Percentiles rank a stretch among this genome's conserved stretches.
Conservation (phyloP, 257 asterid genomes). For the Mentha longifolia region DNA sequence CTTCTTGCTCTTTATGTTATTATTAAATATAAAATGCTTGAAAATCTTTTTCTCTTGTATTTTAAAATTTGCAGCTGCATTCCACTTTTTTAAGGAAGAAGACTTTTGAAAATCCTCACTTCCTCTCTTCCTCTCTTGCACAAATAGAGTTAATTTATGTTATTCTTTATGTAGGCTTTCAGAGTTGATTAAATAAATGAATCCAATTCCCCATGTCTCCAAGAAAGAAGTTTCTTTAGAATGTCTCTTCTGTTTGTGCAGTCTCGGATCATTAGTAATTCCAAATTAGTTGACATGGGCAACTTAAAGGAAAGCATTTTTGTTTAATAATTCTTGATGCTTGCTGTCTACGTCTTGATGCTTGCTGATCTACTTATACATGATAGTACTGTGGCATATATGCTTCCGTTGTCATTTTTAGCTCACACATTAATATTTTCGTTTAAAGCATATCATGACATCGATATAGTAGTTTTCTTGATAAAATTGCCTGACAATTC, state of each 20-base stretch:
- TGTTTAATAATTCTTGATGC: neutral
- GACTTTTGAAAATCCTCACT: neutral
- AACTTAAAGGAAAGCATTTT: neutral
- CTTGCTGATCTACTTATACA: neutral
- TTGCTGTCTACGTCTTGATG: neutral
- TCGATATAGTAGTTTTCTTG: neutral
- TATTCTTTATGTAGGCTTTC: neutral
- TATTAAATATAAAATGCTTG: neutral
- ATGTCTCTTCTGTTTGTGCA: neutral
- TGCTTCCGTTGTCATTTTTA: neutral
- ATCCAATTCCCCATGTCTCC: neutral
- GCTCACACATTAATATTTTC: neutral
- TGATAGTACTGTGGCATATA: neutral
- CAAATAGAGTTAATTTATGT: neutral
- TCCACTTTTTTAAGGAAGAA: neutral
- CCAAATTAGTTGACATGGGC: neutral
- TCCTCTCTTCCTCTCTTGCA: neutral
- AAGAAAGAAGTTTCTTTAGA: neutral
- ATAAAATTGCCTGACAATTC: conserved; percentile 14
- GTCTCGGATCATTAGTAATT: neutral
- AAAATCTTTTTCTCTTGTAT: neutral
- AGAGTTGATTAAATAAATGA: neutral
- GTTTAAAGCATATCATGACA: neutral
- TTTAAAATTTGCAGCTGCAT: neutral
- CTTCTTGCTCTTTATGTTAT: neutral